Conservation (phyloP, 371 early-diverging fungal species). For the Gilbertella persicaria region DNA sequence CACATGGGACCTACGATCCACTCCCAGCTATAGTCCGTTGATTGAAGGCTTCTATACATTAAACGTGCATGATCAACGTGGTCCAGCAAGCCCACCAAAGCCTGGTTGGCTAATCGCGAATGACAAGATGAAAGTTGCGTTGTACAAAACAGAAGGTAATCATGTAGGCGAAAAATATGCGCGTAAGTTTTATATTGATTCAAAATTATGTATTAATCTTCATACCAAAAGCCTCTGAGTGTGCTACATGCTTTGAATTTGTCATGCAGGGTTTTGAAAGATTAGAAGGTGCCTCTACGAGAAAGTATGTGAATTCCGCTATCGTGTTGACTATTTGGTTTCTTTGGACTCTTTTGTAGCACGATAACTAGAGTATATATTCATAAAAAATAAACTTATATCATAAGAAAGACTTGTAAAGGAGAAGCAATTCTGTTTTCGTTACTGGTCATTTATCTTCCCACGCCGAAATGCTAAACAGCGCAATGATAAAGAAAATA, state of each 20-base stretch:
- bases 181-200: background rate
- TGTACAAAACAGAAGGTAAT: conserved; percentile 17
- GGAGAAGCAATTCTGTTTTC: too few relatives aligned
- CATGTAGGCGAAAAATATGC: conserved; percentile 12
- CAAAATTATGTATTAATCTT: background rate
- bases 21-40: conserved; percentile 17
- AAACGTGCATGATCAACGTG: conserved; percentile 21
- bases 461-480: conserved; percentile 5
- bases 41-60: conserved; percentile 21
- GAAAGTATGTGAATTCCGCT: conserved; percentile 4
- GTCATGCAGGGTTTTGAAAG: conserved; percentile 8
- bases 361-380: too few relatives aligned
- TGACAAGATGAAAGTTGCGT: conserved; percentile 11
- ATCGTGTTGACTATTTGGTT: conserved; percentile 3
- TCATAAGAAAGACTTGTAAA: too few relatives aligned
- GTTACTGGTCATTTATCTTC: conserved; percentile 1
- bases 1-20: conserved; percentile 14
- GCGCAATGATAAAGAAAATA: background rate
- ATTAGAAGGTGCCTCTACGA: background rate
- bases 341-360: conserved; percentile 1
- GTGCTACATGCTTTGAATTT: conserved; percentile 11
- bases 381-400: background rate
- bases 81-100: conserved; percentile 7
- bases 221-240: conserved; percentile 1
- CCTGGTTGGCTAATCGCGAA: conserved; percentile 19